Percentiles rank a stretch among this genome's conserved stretches.
Evolutionary conservation across 768 basidiomycete genomes (phyloP).

Genomic region (Cyclocybe aegerita): DNA sequence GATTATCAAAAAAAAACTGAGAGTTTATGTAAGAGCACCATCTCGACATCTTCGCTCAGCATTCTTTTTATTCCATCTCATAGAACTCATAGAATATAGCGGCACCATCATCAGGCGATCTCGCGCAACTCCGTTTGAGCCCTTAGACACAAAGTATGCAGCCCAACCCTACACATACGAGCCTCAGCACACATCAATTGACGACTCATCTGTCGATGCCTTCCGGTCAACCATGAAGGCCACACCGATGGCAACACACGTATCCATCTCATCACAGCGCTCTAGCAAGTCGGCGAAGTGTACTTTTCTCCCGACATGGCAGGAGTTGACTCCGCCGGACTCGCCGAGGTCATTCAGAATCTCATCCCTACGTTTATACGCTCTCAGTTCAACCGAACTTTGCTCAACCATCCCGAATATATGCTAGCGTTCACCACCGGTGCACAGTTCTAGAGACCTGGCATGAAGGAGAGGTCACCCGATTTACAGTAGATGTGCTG

Average conservation of each 20-base stretch:
- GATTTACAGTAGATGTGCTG: constrained; percentile 82
- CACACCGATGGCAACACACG: constrained; percentile 70
- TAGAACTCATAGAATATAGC: constrained; percentile 72
- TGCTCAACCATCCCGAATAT: constrained; percentile 62
- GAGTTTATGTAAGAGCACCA: constrained; percentile 19
- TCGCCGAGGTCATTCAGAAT: constrained; percentile 89
- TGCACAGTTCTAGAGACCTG: constrained; percentile 70
- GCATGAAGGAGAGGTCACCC: constrained; percentile 66
- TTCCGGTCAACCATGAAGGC: constrained; percentile 75
- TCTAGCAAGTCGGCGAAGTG: constrained; percentile 88
- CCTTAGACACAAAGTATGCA: constrained; percentile 81
- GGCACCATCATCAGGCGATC: constrained; percentile 90
- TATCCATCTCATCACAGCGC: constrained; percentile 87
- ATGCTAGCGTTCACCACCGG: constrained; percentile 83
- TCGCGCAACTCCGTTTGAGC: constrained; percentile 64
- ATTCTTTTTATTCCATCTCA: neutral
- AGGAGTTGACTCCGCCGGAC: constrained; percentile 90
- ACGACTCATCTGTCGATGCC: constrained; percentile 81
- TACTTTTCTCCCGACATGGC: constrained; percentile 95
- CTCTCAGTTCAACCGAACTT: constrained; percentile 13
- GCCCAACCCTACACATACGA: constrained; percentile 83
- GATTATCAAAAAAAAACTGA: constrained; percentile 97
- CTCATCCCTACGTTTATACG: constrained; percentile 47
- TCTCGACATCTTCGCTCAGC: neutral
- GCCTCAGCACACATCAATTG: constrained; percentile 79